Conservation (phyloP, 2,329 filamentous ascomycete species). For the Pleurostoma richardsiae region DNA sequence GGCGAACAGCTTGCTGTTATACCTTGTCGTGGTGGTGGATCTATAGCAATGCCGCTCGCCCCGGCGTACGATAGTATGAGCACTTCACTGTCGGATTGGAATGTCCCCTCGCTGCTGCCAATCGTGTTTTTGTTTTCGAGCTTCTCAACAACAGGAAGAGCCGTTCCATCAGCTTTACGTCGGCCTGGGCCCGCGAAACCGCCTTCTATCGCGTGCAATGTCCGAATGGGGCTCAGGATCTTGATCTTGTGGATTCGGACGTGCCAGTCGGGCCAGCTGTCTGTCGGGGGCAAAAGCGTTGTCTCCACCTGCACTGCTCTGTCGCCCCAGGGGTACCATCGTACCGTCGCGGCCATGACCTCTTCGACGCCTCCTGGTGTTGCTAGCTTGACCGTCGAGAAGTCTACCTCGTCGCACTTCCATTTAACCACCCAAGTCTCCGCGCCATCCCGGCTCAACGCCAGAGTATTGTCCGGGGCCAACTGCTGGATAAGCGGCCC, state of each 20-base stretch:
- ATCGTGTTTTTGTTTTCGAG: background rate
- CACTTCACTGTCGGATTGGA: background rate
- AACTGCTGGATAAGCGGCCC: slow-evolving; percentile 19
- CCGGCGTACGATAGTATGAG: slow-evolving; percentile 12
- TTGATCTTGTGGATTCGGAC: slow-evolving; percentile 26
- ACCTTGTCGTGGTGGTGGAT: background rate
- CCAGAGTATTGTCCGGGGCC: slow-evolving; percentile 10
- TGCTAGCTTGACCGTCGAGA: background rate
- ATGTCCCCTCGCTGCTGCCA: slow-evolving; percentile 1
- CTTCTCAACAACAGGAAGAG: background rate
- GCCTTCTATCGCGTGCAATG: slow-evolving; percentile 14
- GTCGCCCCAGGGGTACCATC: slow-evolving; percentile 12
- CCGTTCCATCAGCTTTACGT: background rate
- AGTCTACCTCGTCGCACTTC: slow-evolving; percentile 1
- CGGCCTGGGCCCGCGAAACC: slow-evolving; percentile 16
- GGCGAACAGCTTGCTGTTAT: slow-evolving; percentile 1
- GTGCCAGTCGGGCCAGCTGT: slow-evolving; percentile 29
- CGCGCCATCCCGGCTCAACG: background rate
- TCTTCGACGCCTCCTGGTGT: background rate
- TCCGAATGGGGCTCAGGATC: background rate
- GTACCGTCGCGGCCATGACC: background rate
- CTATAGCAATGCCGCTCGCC: slow-evolving; percentile 3
- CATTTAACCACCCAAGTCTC: slow-evolving; percentile 3
- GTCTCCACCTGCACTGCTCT: slow-evolving; percentile 23
- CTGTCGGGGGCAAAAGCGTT: slow-evolving; percentile 25